phyloP scores from a whole-genome alignment of 192 early-diverging fungal genomes.

The Rhizophagus clarus region DNA sequence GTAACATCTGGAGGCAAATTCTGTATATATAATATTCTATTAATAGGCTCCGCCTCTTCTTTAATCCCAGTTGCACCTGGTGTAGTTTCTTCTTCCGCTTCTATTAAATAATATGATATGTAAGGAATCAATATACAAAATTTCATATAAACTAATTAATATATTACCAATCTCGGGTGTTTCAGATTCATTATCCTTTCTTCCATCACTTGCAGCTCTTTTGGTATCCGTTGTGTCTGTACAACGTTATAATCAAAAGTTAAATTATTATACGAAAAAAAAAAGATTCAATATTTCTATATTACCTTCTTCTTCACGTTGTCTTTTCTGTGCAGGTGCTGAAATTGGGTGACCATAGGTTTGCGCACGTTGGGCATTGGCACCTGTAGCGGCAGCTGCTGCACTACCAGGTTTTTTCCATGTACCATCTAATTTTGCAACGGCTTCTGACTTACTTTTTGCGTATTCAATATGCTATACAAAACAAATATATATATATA shows the following conservation, averaged over 20 bases:
- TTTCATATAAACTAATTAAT: background rate
- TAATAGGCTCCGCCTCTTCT: constrained; percentile 29
- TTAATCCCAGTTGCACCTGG: constrained; percentile 39
- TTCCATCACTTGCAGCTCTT: constrained; percentile 2
- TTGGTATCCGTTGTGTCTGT: background rate
- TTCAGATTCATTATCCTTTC: background rate
- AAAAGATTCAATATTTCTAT: background rate
- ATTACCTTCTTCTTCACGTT: constrained; percentile 24
- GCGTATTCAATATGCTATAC: constrained; percentile 73
- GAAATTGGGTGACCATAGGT: background rate
- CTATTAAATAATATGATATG: background rate
- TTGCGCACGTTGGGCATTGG: background rate
- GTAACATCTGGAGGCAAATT: constrained; percentile 48
- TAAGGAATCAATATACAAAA: background rate
- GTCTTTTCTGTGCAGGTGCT: constrained; percentile 24
- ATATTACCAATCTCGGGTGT: constrained; percentile 13
- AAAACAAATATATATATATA: background rate
- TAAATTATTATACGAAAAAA: background rate
- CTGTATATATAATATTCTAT: constrained; percentile 49
- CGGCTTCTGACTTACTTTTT: constrained; percentile 73
- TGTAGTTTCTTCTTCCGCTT: constrained; percentile 13
- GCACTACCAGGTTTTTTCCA: constrained; percentile 17
- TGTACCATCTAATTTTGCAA: constrained; percentile 71
- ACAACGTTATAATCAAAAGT: background rate
- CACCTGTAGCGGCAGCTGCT: background rate